These are phyloP conservation scores for Auriscalpium vulgare DNA, from an alignment of 768 basidiomycete genomes.

Conservation along the genomic window DNA sequence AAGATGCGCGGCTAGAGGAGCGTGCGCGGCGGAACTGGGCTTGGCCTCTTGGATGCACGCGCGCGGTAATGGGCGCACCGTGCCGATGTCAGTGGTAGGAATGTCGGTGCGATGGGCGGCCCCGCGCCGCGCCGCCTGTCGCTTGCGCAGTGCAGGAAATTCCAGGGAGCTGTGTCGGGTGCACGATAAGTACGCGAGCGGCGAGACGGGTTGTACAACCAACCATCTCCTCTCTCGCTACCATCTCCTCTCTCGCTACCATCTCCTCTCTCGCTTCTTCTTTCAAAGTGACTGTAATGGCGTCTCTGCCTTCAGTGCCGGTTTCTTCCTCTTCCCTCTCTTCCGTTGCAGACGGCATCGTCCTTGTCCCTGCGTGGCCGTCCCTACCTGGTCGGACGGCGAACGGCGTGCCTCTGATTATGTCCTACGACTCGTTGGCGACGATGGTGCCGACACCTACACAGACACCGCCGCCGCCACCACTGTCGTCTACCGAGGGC, in stretches of 20 bases:
- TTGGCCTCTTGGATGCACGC: too few relatives aligned
- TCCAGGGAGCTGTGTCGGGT: too few relatives aligned
- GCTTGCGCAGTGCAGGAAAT: too few relatives aligned
- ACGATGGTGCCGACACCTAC: neutral
- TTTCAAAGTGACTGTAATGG: neutral
- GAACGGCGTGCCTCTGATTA: neutral
- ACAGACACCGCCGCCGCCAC: neutral
- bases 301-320: too few relatives aligned
- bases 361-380: neutral
- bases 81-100: too few relatives aligned
- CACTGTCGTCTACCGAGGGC: neutral
- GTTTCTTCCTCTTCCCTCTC: too few relatives aligned
- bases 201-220: neutral
- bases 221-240: neutral
- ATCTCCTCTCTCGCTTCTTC: neutral
- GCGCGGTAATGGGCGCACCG: too few relatives aligned
- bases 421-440: neutral
- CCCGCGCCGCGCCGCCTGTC: too few relatives aligned
- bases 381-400: neutral
- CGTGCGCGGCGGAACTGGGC: too few relatives aligned
- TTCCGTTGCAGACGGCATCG: neutral
- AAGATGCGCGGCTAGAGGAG: too few relatives aligned
- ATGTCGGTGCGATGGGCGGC: too few relatives aligned
- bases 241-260: neutral
- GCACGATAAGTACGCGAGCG: too few relatives aligned